Evolutionary conservation across 2,329 filamentous ascomycete species (phyloP).

Genomic region (Colletotrichum lini): DNA sequence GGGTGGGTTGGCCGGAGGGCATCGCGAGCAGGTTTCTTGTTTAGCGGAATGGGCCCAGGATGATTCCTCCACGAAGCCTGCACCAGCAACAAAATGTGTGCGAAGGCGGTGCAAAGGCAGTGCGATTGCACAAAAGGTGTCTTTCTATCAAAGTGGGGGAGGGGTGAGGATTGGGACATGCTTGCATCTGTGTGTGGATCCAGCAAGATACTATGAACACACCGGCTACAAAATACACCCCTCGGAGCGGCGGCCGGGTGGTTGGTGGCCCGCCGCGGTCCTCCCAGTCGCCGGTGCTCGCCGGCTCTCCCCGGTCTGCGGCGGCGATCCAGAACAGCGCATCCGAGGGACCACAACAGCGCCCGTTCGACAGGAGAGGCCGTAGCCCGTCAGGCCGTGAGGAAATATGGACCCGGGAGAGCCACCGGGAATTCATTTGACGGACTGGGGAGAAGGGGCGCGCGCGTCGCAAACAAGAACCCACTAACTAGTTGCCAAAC

Average conservation of each 20-base stretch:
- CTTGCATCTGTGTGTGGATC: not conserved
- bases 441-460: not conserved
- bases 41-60: conserved; percentile 34
- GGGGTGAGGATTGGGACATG: not conserved
- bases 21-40: conserved; percentile 38
- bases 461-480: not conserved
- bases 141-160: not conserved
- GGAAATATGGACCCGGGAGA: not conserved
- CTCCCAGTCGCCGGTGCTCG: conserved; percentile 23
- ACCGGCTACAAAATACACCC: conserved; percentile 12
- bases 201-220: not conserved
- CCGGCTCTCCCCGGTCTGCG: conserved; percentile 38
- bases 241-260: conserved; percentile 24
- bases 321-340: conserved; percentile 37
- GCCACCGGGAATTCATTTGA: not conserved
- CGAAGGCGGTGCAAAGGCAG: not conserved
- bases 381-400: conserved; percentile 9
- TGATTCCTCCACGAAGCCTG: conserved; percentile 12
- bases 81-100: conserved; percentile 5
- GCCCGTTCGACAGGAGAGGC: conserved; percentile 10
- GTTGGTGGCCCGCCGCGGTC: conserved; percentile 19
- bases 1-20: conserved; percentile 17
- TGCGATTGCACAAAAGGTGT: conserved; percentile 29
- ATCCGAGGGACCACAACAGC: conserved; percentile 6
- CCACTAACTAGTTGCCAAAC: conserved; percentile 14